phyloP scores from a whole-genome alignment of 2,329 filamentous ascomycete genomes.

The Pyrenophora teres region DNA sequence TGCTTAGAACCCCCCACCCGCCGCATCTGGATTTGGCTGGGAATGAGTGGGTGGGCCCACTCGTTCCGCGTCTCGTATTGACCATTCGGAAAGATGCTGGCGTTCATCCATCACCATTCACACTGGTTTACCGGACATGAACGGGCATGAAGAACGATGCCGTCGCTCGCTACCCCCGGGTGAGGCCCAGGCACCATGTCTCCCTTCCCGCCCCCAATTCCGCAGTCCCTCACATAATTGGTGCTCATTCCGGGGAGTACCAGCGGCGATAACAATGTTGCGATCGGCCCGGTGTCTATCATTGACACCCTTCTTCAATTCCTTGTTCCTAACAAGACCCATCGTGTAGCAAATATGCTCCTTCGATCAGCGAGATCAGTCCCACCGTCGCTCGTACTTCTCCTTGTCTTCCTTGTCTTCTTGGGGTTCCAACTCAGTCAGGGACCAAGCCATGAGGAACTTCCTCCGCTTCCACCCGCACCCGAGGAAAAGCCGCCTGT shows the following conservation, averaged over 20 bases:
- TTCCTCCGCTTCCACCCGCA: conserved; percentile 10
- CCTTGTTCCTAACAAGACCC: not conserved
- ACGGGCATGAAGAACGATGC: not conserved
- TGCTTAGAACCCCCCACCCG: not conserved
- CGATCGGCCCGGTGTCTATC: conserved; percentile 2
- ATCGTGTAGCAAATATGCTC: conserved; percentile 27
- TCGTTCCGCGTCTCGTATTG: conserved; percentile 2
- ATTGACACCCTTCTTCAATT: conserved; percentile 1
- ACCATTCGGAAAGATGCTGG: not conserved
- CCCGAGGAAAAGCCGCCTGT: conserved; percentile 1
- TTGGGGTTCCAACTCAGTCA: conserved; percentile 40
- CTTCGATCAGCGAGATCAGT: conserved; percentile 28
- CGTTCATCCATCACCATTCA: not conserved
- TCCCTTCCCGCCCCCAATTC: conserved; percentile 19
- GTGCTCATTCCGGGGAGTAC: conserved; percentile 21
- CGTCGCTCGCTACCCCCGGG: not conserved
- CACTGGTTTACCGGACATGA: too few species aligned
- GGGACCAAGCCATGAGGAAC: conserved; percentile 21
- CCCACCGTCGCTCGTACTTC: conserved; percentile 28
- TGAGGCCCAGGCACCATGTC: conserved; percentile 5
- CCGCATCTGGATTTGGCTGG: not conserved
- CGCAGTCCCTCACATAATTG: conserved; percentile 23
- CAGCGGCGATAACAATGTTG: conserved; percentile 19
- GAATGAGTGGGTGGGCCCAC: conserved; percentile 6
- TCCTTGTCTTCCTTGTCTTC: conserved; percentile 37